Percentiles rank a stretch among this genome's conserved stretches.
These are phyloP conservation scores for Apophysomyces sp. DNA, from an alignment of 371 early-diverging fungal species.

Conservation along the genomic window DNA sequence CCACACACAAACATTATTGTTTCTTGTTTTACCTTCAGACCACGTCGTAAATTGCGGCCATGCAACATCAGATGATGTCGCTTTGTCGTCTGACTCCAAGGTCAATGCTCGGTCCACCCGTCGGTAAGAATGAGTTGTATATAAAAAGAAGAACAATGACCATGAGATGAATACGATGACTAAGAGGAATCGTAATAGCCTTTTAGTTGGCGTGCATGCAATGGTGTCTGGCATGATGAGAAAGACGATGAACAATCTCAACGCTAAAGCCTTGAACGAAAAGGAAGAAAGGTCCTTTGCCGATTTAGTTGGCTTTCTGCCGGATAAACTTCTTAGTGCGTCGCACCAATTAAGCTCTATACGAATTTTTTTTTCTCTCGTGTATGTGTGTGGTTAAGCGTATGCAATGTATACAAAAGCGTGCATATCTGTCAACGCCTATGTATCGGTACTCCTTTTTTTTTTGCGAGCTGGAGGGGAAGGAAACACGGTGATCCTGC, in stretches of 20 bases:
- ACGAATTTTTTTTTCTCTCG: neutral
- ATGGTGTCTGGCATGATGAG: neutral
- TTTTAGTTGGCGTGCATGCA: neutral
- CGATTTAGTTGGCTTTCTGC: neutral
- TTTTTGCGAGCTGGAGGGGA: no score
- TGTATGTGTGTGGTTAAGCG: neutral
- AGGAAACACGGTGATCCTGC: no score
- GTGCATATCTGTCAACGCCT: no score
- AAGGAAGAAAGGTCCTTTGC: neutral
- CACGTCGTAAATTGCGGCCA: conserved; percentile 19
- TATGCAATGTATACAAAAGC: no score
- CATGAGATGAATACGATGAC: neutral
- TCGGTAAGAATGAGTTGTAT: neutral
- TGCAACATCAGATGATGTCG: neutral
- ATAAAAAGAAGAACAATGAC: neutral
- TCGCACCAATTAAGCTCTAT: neutral
- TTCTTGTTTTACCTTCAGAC: conserved; percentile 1
- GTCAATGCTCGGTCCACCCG: neutral
- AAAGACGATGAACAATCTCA: neutral
- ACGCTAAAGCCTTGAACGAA: neutral
- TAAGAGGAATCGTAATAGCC: neutral
- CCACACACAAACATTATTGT: no score
- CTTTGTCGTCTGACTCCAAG: neutral
- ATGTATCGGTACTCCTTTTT: no score
- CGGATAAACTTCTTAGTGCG: neutral